Conservation (phyloP, 2,329 filamentous ascomycete genomes). For the Dactylonectria estremocensis region DNA sequence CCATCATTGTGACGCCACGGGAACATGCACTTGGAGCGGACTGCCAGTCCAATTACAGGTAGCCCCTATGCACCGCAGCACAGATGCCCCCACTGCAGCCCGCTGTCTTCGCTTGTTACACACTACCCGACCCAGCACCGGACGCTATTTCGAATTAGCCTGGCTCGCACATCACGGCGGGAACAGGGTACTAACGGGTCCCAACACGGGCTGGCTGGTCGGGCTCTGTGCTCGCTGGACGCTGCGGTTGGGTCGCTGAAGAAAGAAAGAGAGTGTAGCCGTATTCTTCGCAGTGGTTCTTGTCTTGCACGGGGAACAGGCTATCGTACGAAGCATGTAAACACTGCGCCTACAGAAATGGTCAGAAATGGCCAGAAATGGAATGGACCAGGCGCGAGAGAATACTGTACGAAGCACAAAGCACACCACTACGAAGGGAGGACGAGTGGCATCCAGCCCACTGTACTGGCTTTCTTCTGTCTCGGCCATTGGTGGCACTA, state of each 20-base stretch:
- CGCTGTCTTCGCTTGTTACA: constrained; percentile 18
- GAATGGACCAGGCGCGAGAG: neutral
- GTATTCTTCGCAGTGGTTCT: too few relatives aligned
- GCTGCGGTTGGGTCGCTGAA: neutral
- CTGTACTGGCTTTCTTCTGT: neutral
- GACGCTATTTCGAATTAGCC: neutral
- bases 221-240: neutral
- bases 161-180: neutral
- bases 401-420: neutral
- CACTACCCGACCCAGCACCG: constrained; percentile 7
- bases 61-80: neutral
- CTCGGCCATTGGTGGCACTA: constrained; percentile 1
- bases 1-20: constrained; percentile 13
- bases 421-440: neutral
- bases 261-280: too few relatives aligned
- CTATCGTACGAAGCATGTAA: neutral
- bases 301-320: too few relatives aligned
- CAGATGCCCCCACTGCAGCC: neutral
- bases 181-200: constrained; percentile 3
- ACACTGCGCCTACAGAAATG: neutral
- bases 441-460: neutral
- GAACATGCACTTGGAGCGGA: neutral
- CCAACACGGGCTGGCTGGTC: constrained; percentile 13
- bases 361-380: neutral
- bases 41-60: neutral